These are phyloP conservation scores for Elaeis oleifera DNA, from an alignment of 202 grass and related monocot species.

Conservation along the genomic window DNA sequence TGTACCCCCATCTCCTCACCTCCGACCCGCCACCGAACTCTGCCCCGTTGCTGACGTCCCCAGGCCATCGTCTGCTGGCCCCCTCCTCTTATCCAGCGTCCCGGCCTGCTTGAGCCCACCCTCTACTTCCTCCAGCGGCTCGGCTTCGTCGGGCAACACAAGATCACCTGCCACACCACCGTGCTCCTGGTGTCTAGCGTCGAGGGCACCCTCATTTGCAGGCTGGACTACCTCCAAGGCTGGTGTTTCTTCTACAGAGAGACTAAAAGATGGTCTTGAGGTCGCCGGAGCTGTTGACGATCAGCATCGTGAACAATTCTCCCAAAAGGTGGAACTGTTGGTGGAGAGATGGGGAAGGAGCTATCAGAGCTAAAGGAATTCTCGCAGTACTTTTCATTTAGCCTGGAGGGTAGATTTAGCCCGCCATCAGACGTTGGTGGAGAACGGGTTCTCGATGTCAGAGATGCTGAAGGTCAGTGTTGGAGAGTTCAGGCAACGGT, in stretches of 20 bases:
- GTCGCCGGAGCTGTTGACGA: conserved; percentile 64
- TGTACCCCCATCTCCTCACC: conserved; percentile 51
- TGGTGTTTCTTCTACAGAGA: conserved; percentile 37
- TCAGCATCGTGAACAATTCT: conserved; percentile 54
- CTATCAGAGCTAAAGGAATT: conserved; percentile 43
- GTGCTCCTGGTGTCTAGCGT: conserved; percentile 56
- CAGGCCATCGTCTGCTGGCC: conserved; percentile 15
- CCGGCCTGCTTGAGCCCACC: conserved; percentile 16
- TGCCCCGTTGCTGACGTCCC: conserved; percentile 20
- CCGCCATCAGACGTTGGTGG: conserved; percentile 34
- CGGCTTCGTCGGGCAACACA: conserved; percentile 16
- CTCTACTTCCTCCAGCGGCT: conserved; percentile 23
- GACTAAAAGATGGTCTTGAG: conserved; percentile 37
- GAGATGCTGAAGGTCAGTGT: conserved; percentile 64
- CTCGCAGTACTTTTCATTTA: conserved; percentile 79
- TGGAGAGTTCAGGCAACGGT: conserved; percentile 43
- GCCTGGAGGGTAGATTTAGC: conserved; percentile 63
- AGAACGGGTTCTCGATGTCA: conserved; percentile 34
- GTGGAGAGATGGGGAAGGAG: conserved; percentile 41
- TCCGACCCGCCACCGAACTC: conserved; percentile 29
- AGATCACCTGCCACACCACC: conserved; percentile 30
- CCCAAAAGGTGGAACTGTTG: conserved; percentile 55
- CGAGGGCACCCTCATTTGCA: conserved; percentile 60
- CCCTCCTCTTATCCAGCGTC: conserved; percentile 20
- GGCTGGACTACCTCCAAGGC: conserved; percentile 43